These are phyloP conservation scores for Chaetomiaceae sp. DNA, from an alignment of 2,329 filamentous ascomycete species.

Conservation along the genomic window DNA sequence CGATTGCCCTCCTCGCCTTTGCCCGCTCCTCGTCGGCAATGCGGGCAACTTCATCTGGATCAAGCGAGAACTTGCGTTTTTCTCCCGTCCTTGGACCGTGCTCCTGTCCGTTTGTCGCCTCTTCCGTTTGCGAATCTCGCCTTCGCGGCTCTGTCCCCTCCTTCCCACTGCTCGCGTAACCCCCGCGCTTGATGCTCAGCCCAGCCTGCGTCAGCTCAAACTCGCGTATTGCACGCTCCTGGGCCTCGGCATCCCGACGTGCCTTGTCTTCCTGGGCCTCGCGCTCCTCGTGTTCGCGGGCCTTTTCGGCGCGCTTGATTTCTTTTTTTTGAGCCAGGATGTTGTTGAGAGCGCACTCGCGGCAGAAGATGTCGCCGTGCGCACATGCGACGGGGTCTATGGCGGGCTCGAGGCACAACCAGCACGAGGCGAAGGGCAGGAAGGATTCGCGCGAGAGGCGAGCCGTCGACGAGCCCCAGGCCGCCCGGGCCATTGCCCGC, in stretches of 20 bases:
- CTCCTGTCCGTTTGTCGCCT: slow-evolving; percentile 40
- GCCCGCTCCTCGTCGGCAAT: slow-evolving; percentile 66
- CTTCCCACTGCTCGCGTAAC: slow-evolving; percentile 33
- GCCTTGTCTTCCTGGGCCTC: slow-evolving; percentile 59
- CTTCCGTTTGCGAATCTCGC: background rate
- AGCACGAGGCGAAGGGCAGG: slow-evolving; percentile 83
- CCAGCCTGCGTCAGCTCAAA: slow-evolving; percentile 85
- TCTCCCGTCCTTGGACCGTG: slow-evolving; percentile 39
- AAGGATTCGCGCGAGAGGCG: slow-evolving; percentile 87
- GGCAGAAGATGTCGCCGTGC: slow-evolving; percentile 87
- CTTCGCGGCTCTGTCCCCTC: slow-evolving; percentile 29
- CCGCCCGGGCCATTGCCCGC: slow-evolving; percentile 71
- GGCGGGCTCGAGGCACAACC: slow-evolving; percentile 77
- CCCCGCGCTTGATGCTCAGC: slow-evolving; percentile 39
- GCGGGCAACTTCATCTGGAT: slow-evolving; percentile 68
- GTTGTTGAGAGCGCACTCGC: slow-evolving; percentile 87
- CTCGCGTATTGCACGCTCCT: slow-evolving; percentile 66
- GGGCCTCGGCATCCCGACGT: slow-evolving; percentile 64
- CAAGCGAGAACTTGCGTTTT: slow-evolving; percentile 76
- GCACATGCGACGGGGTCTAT: slow-evolving; percentile 78
- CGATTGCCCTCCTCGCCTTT: slow-evolving; percentile 65
- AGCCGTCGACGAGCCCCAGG: slow-evolving; percentile 79
- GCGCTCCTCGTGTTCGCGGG: slow-evolving; percentile 55
- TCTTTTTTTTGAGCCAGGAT: slow-evolving; percentile 90
- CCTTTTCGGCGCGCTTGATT: slow-evolving; percentile 73